phyloP scores from a whole-genome alignment of 75 land plant genomes.

The Chamaecyparis obtusa region DNA sequence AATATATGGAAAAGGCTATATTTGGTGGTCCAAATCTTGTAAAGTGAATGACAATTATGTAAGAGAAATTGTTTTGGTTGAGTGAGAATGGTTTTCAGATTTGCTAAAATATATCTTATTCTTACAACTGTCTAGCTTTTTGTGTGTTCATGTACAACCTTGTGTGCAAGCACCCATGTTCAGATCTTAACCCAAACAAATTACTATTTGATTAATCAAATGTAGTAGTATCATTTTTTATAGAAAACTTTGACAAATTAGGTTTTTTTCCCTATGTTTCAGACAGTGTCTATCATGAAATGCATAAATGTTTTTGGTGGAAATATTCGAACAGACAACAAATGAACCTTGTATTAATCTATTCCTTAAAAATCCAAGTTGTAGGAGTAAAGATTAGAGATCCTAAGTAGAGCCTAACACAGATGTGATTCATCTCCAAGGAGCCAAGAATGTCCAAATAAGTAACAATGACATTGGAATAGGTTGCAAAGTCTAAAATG shows the following conservation, averaged over 20 bases:
- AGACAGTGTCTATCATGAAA: conserved; percentile 4
- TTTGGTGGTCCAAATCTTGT: conserved; percentile 55
- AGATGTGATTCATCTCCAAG: conserved; percentile 44
- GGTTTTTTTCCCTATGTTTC: neutral
- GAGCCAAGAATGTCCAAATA: conserved; percentile 15
- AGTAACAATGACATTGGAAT: conserved; percentile 11
- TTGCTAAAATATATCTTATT: neutral
- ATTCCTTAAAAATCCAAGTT: conserved; percentile 18
- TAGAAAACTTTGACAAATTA: neutral
- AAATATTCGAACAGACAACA: conserved; percentile 24
- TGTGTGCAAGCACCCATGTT: conserved; percentile 12
- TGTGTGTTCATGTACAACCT: neutral
- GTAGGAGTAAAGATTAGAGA: conserved; percentile 19
- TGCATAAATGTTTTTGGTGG: conserved; percentile 13
- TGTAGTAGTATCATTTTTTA: neutral
- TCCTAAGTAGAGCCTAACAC: conserved; percentile 45
- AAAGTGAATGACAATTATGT: conserved; percentile 16
- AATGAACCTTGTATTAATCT: conserved; percentile 30
- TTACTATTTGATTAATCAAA: neutral
- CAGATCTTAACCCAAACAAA: neutral
- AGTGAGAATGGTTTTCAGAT: too few relatives aligned
- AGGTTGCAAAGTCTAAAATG: conserved; percentile 17
- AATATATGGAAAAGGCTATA: conserved; percentile 47
- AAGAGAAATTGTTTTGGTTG: neutral
- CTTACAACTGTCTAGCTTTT: neutral